Base-by-base conservation (phyloP, 2,329 filamentous ascomycete species). In the Arachnopeziza araneosa region DNA sequence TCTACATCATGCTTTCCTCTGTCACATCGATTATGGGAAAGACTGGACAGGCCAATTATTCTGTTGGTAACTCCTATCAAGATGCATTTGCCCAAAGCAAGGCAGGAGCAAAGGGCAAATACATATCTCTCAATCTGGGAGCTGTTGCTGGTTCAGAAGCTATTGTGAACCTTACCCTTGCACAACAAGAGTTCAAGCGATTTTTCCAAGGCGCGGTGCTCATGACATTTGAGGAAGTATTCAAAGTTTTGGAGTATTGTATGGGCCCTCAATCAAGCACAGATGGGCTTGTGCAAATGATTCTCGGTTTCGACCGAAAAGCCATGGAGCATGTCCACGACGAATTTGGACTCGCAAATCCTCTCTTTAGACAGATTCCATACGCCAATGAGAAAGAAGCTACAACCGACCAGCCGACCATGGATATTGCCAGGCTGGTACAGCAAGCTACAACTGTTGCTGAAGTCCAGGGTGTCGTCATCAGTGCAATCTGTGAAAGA, bases 1-100 rank as follows among this genome's bases (percentile, higher is more conserved):
- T 76, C 65, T 76, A 76, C 63, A 55, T 75, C 32, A 65, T 74
- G 60, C 68, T 54, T 63, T 71, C 56, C 51, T 72, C 61, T 32
- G 58, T 71, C 6, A 67, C 69, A 0, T 73, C 70, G 0, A 68
- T 60, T 2, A 58, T 74, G 0, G 75, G 73, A 0, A 68, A 60
- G 0, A 61, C 72, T 0, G 71, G 67, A 0, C 74, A 78, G 55
- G 64, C 61, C 26, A 75, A 75, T 50, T 78, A 78, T 52, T 70
- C 68, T n/a, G 69, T 74, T 0, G 71, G 69, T 2, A 78, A 77
- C 58, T 65, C 63, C 9, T 77, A 72, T 63, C 68, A 75, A 1
- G 75, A 77, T 54, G 64, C 67, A 1, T 71, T 76, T 48, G 68
- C 71, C 0, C 53, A 66, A 1, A 44, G 36, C 36, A 44, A 53